These are phyloP conservation scores for Arachnomyces sp. DNA, from an alignment of 2,329 filamentous ascomycete species.

Conservation along the genomic window DNA sequence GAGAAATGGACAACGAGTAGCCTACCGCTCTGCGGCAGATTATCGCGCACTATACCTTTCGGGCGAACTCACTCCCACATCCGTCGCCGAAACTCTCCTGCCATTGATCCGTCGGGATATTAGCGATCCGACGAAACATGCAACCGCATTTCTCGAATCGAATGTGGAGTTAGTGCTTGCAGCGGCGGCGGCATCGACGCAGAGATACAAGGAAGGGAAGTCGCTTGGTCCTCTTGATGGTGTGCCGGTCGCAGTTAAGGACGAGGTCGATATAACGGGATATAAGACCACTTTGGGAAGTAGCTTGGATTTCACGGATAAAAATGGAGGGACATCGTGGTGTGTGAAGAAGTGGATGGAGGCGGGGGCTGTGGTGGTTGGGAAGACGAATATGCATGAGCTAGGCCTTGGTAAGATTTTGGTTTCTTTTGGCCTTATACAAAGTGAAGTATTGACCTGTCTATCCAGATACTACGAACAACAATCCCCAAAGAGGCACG, in stretches of 20 bases:
- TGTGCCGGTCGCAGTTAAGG: constrained; percentile 76
- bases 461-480: constrained; percentile 63
- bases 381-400: constrained; percentile 75
- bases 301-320: constrained; percentile 48
- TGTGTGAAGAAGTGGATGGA: constrained; percentile 64
- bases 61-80: constrained; percentile 62
- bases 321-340: constrained; percentile 55
- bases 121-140: constrained; percentile 52
- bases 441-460: neutral
- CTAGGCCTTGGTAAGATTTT: constrained; percentile 55
- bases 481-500: constrained; percentile 68
- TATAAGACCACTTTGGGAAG: constrained; percentile 63
- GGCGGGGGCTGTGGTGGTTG: constrained; percentile 66
- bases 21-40: constrained; percentile 65
- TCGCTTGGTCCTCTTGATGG: constrained; percentile 68
- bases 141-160: constrained; percentile 64
- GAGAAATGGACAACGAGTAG: constrained; percentile 22
- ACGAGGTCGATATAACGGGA: constrained; percentile 65
- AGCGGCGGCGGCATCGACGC: constrained; percentile 65
- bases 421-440: neutral
- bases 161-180: constrained; percentile 56
- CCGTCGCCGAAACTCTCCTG: constrained; percentile 64
- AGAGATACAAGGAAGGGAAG: constrained; percentile 60
- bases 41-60: constrained; percentile 69
- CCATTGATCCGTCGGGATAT: constrained; percentile 59